Conservation (phyloP, 768 basidiomycete genomes). For the Hydnomerulius pinastri region DNA sequence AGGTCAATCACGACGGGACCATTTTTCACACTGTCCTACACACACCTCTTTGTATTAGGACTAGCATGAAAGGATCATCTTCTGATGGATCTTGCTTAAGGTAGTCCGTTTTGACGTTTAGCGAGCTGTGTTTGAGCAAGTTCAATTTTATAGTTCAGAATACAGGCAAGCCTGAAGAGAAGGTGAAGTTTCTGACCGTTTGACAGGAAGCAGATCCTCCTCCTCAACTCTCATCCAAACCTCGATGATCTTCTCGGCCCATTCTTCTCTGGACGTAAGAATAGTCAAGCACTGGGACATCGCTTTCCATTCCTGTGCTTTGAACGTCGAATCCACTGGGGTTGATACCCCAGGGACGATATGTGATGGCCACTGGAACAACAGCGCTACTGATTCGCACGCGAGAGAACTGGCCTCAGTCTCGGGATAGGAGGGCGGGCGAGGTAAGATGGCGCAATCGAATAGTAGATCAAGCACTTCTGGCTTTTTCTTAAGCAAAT, state of each 20-base stretch:
- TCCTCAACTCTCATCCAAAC: constrained; percentile 31
- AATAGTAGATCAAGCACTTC: constrained; percentile 25
- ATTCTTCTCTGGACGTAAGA: constrained; percentile 28
- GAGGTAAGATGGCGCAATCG: constrained; percentile 24
- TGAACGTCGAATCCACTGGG: constrained; percentile 8
- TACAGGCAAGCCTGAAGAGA: not conserved
- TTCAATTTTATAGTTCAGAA: not conserved
- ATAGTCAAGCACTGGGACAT: constrained; percentile 22
- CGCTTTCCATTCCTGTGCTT: constrained; percentile 24
- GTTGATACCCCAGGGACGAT: constrained; percentile 25
- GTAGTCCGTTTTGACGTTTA: too few relatives aligned
- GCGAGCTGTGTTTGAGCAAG: too few relatives aligned
- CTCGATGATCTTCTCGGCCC: constrained; percentile 25
- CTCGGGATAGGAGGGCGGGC: constrained; percentile 32
- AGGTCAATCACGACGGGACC: not conserved
- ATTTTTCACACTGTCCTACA: too few relatives aligned
- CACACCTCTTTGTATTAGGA: too few relatives aligned
- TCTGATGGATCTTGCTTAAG: too few relatives aligned
- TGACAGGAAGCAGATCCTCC: constrained; percentile 21
- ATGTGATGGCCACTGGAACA: constrained; percentile 24
- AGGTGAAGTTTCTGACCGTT: constrained; percentile 12
- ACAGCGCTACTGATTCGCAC: constrained; percentile 24
- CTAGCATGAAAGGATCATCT: too few relatives aligned
- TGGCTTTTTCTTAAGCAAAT: constrained; percentile 19
- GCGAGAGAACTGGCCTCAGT: constrained; percentile 22